phyloP scores from a whole-genome alignment of 2,329 filamentous ascomycete genomes.

The Alternaria sp. region DNA sequence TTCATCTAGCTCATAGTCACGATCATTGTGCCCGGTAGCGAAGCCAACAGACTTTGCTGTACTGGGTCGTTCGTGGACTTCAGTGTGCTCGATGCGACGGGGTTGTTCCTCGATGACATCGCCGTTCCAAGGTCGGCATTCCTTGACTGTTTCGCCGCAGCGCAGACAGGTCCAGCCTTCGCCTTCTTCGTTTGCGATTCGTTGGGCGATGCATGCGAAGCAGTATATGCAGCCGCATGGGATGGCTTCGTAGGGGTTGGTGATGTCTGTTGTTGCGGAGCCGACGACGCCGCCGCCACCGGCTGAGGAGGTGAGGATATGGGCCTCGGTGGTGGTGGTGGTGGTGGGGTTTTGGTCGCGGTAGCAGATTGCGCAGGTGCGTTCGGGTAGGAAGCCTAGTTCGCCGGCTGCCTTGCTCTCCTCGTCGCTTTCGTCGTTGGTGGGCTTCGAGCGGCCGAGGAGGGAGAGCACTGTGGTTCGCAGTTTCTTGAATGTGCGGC shows the following conservation, averaged over 20 bases:
- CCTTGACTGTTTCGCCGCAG: slow-evolving; percentile 82
- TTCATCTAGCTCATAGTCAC: slow-evolving; percentile 17
- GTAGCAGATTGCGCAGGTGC: slow-evolving; percentile 97
- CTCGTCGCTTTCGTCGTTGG: slow-evolving; percentile 59
- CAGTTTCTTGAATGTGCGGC: slow-evolving; percentile 82
- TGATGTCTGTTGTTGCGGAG: slow-evolving; percentile 89
- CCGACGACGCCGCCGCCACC: slow-evolving; percentile 81
- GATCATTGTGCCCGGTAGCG: slow-evolving; percentile 19
- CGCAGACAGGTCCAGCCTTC: slow-evolving; percentile 92
- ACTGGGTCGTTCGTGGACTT: slow-evolving; percentile 13
- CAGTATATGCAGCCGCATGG: slow-evolving; percentile 94
- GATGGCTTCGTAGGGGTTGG: slow-evolving; percentile 91
- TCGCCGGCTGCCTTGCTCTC: slow-evolving; percentile 67
- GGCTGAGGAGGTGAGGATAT: slow-evolving; percentile 70
- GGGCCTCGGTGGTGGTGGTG: slow-evolving; percentile 69
- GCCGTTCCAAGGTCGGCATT: slow-evolving; percentile 90
- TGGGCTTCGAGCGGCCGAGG: slow-evolving; percentile 55
- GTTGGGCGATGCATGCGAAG: slow-evolving; percentile 91
- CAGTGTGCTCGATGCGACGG: background rate
- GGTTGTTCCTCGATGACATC: slow-evolving; percentile 73
- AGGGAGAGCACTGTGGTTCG: slow-evolving; percentile 64
- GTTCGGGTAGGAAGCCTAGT: slow-evolving; percentile 83
- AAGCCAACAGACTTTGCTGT: slow-evolving; percentile 32
- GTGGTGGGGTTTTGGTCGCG: slow-evolving; percentile 82
- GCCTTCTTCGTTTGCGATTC: slow-evolving; percentile 89